A percentile compares a stretch with the other conserved stretches of the same genome.
Conservation (phyloP, 108 stramenopile genomes). For the Aureococcus anophagefferens region DNA sequence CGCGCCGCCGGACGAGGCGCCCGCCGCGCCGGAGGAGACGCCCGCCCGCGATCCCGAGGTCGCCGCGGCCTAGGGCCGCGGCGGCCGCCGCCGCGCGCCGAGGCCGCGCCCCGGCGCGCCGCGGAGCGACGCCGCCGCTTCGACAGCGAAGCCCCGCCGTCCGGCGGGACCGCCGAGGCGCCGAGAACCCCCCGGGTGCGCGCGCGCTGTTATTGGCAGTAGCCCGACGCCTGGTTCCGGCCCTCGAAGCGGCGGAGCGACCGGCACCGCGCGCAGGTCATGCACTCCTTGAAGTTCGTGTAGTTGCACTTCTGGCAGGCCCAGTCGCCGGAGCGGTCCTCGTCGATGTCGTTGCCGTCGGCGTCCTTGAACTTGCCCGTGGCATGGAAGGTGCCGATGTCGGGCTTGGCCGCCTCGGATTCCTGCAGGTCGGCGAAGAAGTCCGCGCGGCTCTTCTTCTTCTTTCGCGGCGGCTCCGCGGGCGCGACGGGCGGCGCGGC, state of each 20-base stretch:
- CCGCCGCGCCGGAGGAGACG: no score
- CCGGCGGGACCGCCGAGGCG: no score
- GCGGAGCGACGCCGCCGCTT: no score
- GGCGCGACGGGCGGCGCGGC: no score
- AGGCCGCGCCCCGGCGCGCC: no score
- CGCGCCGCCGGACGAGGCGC: no score
- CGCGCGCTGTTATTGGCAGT: slow-evolving; percentile 1
- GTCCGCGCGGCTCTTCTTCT: not conserved
- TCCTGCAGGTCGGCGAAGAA: not conserved
- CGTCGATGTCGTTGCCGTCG: not conserved
- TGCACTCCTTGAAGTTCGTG: not conserved
- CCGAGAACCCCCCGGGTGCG: no score
- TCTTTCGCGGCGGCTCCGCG: not conserved
- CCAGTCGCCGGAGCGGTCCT: not conserved
- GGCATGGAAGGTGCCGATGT: not conserved
- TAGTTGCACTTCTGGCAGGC: not conserved
- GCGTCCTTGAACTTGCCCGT: not conserved
- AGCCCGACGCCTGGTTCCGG: not conserved
- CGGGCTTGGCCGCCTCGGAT: not conserved
- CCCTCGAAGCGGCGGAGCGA: not conserved
- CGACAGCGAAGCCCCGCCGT: no score
- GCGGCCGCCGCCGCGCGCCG: no score
- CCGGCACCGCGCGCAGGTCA: not conserved
- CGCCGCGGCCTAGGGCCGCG: no score
- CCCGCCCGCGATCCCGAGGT: no score